Evolutionary conservation across 352 stramenopile genomes (phyloP).

Genomic region (Elongisporangium prolatum): DNA sequence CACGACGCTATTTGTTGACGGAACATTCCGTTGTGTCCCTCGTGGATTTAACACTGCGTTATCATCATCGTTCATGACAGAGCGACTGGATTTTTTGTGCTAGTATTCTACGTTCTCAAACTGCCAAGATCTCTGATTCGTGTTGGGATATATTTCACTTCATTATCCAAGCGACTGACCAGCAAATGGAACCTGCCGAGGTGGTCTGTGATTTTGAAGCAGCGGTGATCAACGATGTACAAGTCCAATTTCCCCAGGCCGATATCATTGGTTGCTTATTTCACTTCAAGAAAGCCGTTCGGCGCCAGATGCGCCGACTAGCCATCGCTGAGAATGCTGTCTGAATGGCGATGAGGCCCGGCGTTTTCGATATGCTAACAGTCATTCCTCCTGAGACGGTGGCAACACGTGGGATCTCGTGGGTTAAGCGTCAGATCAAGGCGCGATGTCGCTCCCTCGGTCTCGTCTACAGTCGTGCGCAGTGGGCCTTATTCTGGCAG

Average conservation of each 20-base stretch:
- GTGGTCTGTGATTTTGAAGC: constrained; percentile 1
- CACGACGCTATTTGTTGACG: neutral
- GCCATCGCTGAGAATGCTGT: constrained; percentile 2
- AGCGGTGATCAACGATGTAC: neutral
- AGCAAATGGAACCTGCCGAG: neutral
- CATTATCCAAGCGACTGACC: neutral
- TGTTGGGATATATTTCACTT: constrained; percentile 1
- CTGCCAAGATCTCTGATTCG: neutral
- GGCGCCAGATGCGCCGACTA: constrained; percentile 7
- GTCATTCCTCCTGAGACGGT: constrained; percentile 3
- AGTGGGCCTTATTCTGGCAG: too few species aligned
- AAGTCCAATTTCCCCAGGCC: constrained; percentile 1
- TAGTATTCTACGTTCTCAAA: neutral
- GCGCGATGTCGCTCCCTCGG: too few species aligned
- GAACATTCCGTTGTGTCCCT: neutral
- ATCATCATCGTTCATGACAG: neutral
- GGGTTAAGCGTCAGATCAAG: constrained; percentile 1
- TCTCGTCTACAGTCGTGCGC: too few species aligned
- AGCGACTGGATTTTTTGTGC: neutral
- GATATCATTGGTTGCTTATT: neutral
- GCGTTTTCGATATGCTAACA: constrained; percentile 10
- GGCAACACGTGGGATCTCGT: constrained; percentile 3
- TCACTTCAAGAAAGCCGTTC: neutral
- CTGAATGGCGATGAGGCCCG: constrained; percentile 5
- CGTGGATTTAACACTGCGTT: neutral